phyloP scores from a whole-genome alignment of 768 basidiomycete genomes.

The Kwoniella dejecticola region DNA sequence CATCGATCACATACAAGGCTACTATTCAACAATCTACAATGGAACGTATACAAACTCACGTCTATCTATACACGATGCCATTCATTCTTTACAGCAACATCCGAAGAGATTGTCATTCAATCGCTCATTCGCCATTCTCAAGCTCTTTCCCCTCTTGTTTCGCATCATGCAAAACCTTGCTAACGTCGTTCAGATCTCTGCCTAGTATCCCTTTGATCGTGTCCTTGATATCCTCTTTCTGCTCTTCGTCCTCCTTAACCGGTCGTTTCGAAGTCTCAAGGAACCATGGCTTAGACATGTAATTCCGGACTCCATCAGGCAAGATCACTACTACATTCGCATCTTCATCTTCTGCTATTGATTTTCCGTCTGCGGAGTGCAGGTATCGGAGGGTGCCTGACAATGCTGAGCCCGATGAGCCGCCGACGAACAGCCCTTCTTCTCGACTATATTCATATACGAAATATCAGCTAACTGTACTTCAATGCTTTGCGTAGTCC shows the following conservation, averaged over 20 bases:
- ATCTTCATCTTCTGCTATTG: constrained; percentile 63
- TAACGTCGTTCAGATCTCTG: constrained; percentile 34
- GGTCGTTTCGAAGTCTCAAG: constrained; percentile 55
- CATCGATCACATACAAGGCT: too few relatives aligned
- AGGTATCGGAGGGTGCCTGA: constrained; percentile 78
- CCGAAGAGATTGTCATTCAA: not conserved
- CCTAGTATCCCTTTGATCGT: constrained; percentile 35
- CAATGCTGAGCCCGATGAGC: constrained; percentile 85
- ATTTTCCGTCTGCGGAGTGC: constrained; percentile 67
- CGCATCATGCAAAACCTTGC: not conserved
- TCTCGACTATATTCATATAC: constrained; percentile 61
- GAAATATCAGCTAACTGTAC: not conserved
- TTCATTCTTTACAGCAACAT: too few relatives aligned
- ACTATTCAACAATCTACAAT: too few relatives aligned
- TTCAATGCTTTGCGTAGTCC: too few relatives aligned
- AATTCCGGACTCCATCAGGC: constrained; percentile 90
- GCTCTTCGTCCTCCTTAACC: not conserved
- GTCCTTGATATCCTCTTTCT: constrained; percentile 21
- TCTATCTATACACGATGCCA: too few relatives aligned
- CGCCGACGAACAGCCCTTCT: constrained; percentile 90
- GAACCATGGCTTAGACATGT: constrained; percentile 94
- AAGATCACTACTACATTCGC: constrained; percentile 88
- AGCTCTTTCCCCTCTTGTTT: constrained; percentile 2
- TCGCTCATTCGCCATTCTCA: constrained; percentile 25
- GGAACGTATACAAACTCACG: too few relatives aligned